phyloP scores from a whole-genome alignment of 176 grass and related monocot species.

The Poa annua region DNA sequence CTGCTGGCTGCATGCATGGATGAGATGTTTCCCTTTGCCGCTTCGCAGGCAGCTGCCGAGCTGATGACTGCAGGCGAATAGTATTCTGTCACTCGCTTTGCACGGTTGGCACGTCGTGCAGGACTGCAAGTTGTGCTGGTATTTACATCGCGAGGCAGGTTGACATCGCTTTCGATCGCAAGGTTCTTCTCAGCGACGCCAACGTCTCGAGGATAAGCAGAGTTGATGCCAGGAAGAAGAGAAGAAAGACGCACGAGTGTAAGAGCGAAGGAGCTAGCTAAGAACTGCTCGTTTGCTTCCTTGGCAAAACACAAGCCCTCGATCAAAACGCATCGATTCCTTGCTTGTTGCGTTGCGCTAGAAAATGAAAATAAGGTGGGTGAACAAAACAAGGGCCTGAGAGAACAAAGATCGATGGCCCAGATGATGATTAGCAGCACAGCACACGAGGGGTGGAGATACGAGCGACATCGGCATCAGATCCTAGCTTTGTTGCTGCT shows the following conservation, averaged over 20 bases:
- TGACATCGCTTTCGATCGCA: not conserved
- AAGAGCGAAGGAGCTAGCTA: too few species aligned
- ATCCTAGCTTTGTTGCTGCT: not conserved
- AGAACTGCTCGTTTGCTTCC: too few species aligned
- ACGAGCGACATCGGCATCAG: not conserved
- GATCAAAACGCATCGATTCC: too few species aligned
- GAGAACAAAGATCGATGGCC: not conserved
- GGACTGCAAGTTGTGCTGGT: not conserved
- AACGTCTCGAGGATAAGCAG: too few species aligned
- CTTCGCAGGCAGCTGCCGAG: not conserved
- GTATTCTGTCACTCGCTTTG: not conserved
- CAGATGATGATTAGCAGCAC: slow-evolving; percentile 23
- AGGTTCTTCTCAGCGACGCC: too few species aligned
- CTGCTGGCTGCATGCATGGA: not conserved
- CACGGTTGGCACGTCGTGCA: not conserved
- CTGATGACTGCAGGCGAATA: not conserved
- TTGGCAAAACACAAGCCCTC: too few species aligned
- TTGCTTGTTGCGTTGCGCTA: too few species aligned
- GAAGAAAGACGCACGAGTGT: too few species aligned
- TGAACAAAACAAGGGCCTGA: not conserved
- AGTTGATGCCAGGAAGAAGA: too few species aligned
- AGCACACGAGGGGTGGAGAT: not conserved
- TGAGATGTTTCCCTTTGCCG: not conserved
- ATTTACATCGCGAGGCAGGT: not conserved
- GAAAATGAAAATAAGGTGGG: too few species aligned